Evolutionary conservation across 2,329 filamentous ascomycete species (phyloP).

Genomic region (Fusarium albosuccineum): DNA sequence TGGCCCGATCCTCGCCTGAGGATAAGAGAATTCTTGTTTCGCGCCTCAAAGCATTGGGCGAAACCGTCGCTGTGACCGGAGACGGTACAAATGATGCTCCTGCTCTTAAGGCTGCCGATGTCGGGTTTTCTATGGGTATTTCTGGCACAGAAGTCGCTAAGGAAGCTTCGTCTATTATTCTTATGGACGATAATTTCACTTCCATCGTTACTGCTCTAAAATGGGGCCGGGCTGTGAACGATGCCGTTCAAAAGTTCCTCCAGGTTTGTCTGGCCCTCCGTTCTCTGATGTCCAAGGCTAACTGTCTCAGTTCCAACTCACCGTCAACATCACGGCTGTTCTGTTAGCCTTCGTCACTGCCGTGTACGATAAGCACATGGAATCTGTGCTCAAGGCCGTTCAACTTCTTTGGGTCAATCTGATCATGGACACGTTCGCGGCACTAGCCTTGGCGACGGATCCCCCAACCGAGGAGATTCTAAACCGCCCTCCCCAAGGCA

Average conservation of each 20-base stretch:
- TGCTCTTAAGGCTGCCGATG: background rate
- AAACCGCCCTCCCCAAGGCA: constrained; percentile 70
- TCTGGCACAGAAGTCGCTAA: constrained; percentile 73
- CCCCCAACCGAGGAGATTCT: constrained; percentile 69
- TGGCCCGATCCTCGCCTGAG: background rate
- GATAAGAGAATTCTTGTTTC: background rate
- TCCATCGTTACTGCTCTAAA: background rate
- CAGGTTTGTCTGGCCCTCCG: background rate
- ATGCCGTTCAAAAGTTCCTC: background rate
- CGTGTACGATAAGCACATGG: constrained; percentile 56
- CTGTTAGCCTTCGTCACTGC: background rate
- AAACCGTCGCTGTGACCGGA: background rate
- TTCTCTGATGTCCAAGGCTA: background rate
- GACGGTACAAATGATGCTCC: background rate
- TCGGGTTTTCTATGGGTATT: constrained; percentile 53
- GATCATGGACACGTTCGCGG: constrained; percentile 77
- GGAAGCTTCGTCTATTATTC: constrained; percentile 10
- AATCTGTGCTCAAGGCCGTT: constrained; percentile 73
- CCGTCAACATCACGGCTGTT: constrained; percentile 4
- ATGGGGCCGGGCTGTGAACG: background rate
- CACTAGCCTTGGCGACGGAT: constrained; percentile 73
- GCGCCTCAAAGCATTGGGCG: background rate
- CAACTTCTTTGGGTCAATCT: constrained; percentile 78
- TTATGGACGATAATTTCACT: background rate
- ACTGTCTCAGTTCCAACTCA: background rate